phyloP scores from a whole-genome alignment of 2,329 filamentous ascomycete genomes.

The Alternaria rosae region DNA sequence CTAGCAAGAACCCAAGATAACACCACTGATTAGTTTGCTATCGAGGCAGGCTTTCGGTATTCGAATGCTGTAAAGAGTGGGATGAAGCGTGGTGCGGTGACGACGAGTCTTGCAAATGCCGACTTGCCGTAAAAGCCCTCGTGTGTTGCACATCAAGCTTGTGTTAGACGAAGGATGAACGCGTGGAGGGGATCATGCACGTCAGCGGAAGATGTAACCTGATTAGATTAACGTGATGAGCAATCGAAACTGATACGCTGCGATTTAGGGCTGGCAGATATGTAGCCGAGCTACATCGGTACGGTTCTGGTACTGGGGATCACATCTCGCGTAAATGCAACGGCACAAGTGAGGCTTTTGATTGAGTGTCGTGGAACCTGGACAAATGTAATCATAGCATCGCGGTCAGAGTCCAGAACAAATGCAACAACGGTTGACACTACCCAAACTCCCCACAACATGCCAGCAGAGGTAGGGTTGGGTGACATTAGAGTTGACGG shows the following conservation, averaged over 20 bases:
- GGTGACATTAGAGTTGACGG: not conserved
- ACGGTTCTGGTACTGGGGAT: slow-evolving; percentile 35
- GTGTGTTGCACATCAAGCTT: not conserved
- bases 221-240: slow-evolving; percentile 38
- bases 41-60: not conserved
- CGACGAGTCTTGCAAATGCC: not conserved
- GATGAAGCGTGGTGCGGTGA: not conserved
- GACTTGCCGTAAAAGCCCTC: not conserved
- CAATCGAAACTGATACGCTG: slow-evolving; percentile 33
- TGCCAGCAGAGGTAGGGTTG: not conserved
- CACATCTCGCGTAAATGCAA: slow-evolving; percentile 30
- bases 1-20: not conserved
- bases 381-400: slow-evolving; percentile 4
- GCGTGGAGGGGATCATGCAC: slow-evolving; percentile 27
- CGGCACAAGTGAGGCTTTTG: slow-evolving; percentile 20
- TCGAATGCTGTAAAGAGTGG: not conserved
- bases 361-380: slow-evolving; percentile 12
- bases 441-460: not conserved
- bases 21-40: not conserved
- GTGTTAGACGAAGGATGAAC: slow-evolving; percentile 4
- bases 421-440: not conserved
- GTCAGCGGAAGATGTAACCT: slow-evolving; percentile 42
- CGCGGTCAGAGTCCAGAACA: not conserved
- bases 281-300: slow-evolving; percentile 31
- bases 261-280: slow-evolving; percentile 27